Percentiles rank a stretch among this genome's conserved stretches.
Evolutionary conservation across 2,329 filamentous ascomycete genomes (phyloP).

Genomic region (Cladosporium sp.): DNA sequence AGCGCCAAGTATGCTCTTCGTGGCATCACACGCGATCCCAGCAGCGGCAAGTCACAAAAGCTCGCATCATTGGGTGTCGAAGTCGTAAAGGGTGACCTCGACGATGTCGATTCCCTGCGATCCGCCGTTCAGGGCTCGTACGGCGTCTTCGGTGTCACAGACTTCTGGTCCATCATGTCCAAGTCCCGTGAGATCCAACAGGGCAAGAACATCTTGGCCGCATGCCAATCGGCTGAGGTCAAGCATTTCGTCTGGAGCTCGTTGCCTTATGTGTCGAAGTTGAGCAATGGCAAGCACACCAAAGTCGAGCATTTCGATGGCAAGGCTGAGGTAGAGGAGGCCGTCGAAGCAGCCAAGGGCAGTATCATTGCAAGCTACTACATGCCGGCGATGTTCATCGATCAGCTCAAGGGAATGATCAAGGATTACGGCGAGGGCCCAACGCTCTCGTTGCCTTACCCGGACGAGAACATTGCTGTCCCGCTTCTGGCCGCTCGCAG

Average conservation of each 20-base stretch:
- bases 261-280: conserved; percentile 31
- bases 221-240: conserved; percentile 32
- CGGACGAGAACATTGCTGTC: conserved; percentile 27
- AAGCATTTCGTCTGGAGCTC: conserved; percentile 44
- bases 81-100: conserved; percentile 54
- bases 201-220: conserved; percentile 39
- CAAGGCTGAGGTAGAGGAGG: conserved; percentile 40
- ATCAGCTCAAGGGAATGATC: conserved; percentile 24
- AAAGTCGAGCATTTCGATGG: conserved; percentile 41
- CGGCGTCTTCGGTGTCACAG: conserved; percentile 56
- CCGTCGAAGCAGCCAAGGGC: conserved; percentile 32
- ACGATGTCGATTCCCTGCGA: conserved; percentile 47
- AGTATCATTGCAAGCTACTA: conserved; percentile 31
- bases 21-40: conserved; percentile 55
- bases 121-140: conserved; percentile 48
- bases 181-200: conserved; percentile 36
- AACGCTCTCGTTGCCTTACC: conserved; percentile 29
- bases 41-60: conserved; percentile 46
- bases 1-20: conserved; percentile 54
- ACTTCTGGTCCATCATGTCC: conserved; percentile 48
- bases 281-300: conserved; percentile 34
- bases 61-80: conserved; percentile 52
- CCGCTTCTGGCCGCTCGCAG: conserved; percentile 30
- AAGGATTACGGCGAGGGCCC: conserved; percentile 25
- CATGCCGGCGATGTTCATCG: conserved; percentile 30